These are phyloP conservation scores for Saturnispora silvae DNA, from an alignment of 805 yeast species.

Conservation along the genomic window DNA sequence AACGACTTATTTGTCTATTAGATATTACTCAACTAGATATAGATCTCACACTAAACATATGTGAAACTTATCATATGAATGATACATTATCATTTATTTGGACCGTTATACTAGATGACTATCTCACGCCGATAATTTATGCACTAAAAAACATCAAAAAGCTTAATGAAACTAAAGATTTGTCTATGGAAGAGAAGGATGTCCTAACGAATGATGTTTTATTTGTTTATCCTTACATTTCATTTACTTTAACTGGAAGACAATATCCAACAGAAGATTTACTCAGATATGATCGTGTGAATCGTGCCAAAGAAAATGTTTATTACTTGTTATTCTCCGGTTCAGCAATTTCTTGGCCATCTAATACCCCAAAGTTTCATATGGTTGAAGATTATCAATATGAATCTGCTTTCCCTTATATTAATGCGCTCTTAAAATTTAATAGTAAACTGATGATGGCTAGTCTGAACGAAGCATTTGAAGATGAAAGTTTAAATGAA, in stretches of 20 bases:
- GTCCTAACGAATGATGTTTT: slow-evolving; percentile 14
- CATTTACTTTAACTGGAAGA: slow-evolving; percentile 64
- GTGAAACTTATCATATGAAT: slow-evolving; percentile 42
- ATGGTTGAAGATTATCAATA: slow-evolving; percentile 21
- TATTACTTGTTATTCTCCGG: slow-evolving; percentile 55
- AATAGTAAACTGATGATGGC: slow-evolving; percentile 53
- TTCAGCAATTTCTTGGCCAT: slow-evolving; percentile 37
- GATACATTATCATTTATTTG: slow-evolving; percentile 65
- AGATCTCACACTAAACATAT: slow-evolving; percentile 58
- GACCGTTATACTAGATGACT: slow-evolving; percentile 62
- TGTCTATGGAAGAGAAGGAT: slow-evolving; percentile 9
- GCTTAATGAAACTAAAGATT: slow-evolving; percentile 8
- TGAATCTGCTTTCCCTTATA: slow-evolving; percentile 60
- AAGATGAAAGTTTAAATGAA: slow-evolving; percentile 65
- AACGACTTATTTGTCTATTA: slow-evolving; percentile 57
- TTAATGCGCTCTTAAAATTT: slow-evolving; percentile 43
- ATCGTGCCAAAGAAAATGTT: slow-evolving; percentile 37
- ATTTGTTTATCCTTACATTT: slow-evolving; percentile 49
- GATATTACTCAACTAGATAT: slow-evolving; percentile 65
- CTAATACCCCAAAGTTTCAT: slow-evolving; percentile 26
- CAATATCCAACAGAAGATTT: slow-evolving; percentile 64
- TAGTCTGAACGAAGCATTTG: slow-evolving; percentile 72
- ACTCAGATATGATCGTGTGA: slow-evolving; percentile 27
- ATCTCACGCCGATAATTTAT: slow-evolving; percentile 56
- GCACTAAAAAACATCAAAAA: slow-evolving; percentile 31